phyloP scores from a whole-genome alignment of 495 filamentous ascomycete species.

The Aspergillus mulundensis region DNA sequence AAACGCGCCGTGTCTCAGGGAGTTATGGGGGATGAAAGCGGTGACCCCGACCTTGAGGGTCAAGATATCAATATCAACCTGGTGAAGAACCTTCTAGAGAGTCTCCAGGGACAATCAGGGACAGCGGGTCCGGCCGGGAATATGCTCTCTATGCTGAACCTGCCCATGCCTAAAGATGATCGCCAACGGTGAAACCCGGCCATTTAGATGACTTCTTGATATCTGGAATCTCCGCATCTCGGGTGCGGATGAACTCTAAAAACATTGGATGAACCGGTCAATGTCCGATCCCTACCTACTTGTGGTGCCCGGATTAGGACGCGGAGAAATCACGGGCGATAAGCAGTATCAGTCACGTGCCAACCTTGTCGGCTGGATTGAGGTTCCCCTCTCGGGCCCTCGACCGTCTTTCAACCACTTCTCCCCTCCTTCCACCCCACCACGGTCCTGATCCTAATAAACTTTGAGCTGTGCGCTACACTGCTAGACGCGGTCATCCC shows the following conservation, averaged over 20 bases:
- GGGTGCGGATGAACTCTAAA: too few relatives aligned
- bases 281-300: too few relatives aligned
- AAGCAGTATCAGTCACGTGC: constrained; percentile 3
- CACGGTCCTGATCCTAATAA: constrained; percentile 1
- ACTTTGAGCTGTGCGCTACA: not conserved
- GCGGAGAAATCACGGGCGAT: not conserved
- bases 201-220: too few relatives aligned
- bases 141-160: constrained; percentile 77
- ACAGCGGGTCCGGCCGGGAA: constrained; percentile 82
- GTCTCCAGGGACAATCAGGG: constrained; percentile 83
- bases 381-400: not conserved
- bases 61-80: constrained; percentile 81
- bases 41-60: constrained; percentile 38
- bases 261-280: not conserved
- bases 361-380: not conserved
- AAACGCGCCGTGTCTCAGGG: constrained; percentile 21
- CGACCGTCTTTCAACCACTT: not conserved
- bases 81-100: constrained; percentile 86
- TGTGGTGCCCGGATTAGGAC: too few relatives aligned
- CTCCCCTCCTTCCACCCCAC: constrained; percentile 1
- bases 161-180: constrained; percentile 76
- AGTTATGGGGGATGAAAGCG: constrained; percentile 9
- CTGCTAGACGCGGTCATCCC: constrained; percentile 1
- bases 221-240: too few relatives aligned
- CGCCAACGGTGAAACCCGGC: constrained; percentile 23